Evolutionary conservation across 805 yeast species (phyloP).

Genomic region (Saturnispora halmiae): DNA sequence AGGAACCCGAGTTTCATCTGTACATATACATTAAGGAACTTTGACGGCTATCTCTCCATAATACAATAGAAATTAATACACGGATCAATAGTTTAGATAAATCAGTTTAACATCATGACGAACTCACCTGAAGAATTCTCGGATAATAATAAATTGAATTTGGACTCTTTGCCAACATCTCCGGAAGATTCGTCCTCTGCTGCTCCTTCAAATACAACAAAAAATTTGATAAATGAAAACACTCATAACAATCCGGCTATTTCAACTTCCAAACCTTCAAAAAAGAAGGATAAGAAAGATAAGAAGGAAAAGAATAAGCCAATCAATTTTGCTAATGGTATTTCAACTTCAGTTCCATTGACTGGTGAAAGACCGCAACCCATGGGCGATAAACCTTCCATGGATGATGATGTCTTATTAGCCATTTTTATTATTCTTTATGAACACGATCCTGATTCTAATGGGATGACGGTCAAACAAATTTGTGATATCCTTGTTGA

Average conservation of each 20-base stretch:
- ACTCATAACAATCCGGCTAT: not conserved
- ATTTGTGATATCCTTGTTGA: slow-evolving; percentile 68
- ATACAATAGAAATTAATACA: slow-evolving; percentile 17
- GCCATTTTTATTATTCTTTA: slow-evolving; percentile 66
- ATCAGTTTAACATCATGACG: slow-evolving; percentile 5
- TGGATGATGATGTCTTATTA: slow-evolving; percentile 63
- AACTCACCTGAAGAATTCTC: slow-evolving; percentile 16
- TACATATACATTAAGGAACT: slow-evolving; percentile 17
- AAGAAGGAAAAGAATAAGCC: slow-evolving; percentile 24
- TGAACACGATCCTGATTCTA: slow-evolving; percentile 58
- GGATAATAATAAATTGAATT: slow-evolving; percentile 14
- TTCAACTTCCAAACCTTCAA: slow-evolving; percentile 23
- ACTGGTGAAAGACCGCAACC: slow-evolving; percentile 72
- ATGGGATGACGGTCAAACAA: slow-evolving; percentile 87
- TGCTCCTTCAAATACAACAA: slow-evolving; percentile 18
- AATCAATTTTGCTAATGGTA: slow-evolving; percentile 57
- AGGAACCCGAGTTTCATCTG: slow-evolving; percentile 21
- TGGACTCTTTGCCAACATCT: slow-evolving; percentile 22
- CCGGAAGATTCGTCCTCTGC: slow-evolving; percentile 27
- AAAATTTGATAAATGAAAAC: not conserved
- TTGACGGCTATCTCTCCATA: slow-evolving; percentile 31
- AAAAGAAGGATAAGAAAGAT: slow-evolving; percentile 21
- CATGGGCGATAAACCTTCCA: slow-evolving; percentile 48
- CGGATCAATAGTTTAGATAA: not conserved
- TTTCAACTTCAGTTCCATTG: slow-evolving; percentile 71